A percentile compares a stretch with the other conserved stretches of the same genome.
These are phyloP conservation scores for Perkinsus olseni DNA, from an alignment of 169 alveolate species.

Conservation along the genomic window DNA sequence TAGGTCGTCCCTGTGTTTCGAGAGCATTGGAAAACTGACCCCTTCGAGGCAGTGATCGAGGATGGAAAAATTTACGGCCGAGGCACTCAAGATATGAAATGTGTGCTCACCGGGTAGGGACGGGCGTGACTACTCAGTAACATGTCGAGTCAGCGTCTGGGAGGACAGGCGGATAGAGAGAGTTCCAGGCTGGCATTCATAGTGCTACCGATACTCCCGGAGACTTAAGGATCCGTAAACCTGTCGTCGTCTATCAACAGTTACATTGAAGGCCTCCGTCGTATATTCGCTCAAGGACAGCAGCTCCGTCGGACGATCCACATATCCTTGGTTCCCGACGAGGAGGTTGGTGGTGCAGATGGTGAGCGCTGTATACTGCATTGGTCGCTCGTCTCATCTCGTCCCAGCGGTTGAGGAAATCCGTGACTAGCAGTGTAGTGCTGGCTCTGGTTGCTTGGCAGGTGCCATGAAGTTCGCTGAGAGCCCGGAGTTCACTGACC, in stretches of 20 bases:
- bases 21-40: slow-evolving; percentile 20
- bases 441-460: neutral
- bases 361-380: slow-evolving; percentile 18
- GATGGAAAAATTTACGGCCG: slow-evolving; percentile 25
- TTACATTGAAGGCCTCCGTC: neutral
- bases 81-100: slow-evolving; percentile 34
- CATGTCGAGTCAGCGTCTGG: neutral
- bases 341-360: slow-evolving; percentile 29
- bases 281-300: neutral
- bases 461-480: neutral
- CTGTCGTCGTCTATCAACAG: neutral
- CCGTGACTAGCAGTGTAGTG: neutral
- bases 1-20: slow-evolving; percentile 10
- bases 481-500: neutral
- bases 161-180: slow-evolving; percentile 1
- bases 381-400: neutral
- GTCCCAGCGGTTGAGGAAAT: neutral
- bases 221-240: neutral
- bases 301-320: slow-evolving; percentile 16
- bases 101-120: slow-evolving; percentile 14
- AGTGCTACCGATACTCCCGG: neutral
- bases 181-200: no score
- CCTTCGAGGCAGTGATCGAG: slow-evolving; percentile 14
- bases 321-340: slow-evolving; percentile 29
- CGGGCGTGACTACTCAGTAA: neutral